Conservation (phyloP, 306 rosid genomes). For the Begonia masoniana region DNA sequence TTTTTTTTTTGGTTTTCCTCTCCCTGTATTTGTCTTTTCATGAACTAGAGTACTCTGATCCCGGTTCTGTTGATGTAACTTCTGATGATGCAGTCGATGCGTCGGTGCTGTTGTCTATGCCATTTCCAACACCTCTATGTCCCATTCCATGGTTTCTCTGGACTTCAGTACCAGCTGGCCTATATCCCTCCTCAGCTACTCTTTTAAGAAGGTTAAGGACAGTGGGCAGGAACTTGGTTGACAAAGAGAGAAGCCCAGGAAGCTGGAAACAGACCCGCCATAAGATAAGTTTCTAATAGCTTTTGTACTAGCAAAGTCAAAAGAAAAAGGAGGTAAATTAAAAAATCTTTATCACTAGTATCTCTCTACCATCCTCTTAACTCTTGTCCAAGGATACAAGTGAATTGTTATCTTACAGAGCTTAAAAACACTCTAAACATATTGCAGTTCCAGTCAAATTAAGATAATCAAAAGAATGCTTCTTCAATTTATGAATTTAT, state of each 20-base stretch:
- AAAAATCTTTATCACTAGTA: too few relatives aligned
- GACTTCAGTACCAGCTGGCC: conserved; percentile 16
- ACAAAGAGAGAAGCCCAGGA: conserved; percentile 54
- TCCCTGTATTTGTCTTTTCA: conserved; percentile 34
- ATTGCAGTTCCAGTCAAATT: too few relatives aligned
- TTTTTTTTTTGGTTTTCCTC: too few relatives aligned
- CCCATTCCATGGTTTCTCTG: conserved; percentile 26
- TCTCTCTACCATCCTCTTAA: too few relatives aligned
- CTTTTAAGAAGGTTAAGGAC: conserved; percentile 64
- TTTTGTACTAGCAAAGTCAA: too few relatives aligned
- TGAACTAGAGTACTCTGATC: conserved; percentile 21
- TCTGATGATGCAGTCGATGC: conserved; percentile 59
- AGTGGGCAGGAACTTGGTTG: conserved; percentile 62
- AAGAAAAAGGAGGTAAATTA: too few relatives aligned
- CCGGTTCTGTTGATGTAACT: conserved; percentile 29
- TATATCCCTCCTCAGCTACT: conserved; percentile 56
- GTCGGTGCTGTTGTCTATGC: conserved; percentile 13
- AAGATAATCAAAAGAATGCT: too few relatives aligned
- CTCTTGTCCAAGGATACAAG: too few relatives aligned
- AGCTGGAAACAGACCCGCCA: conserved; percentile 26
- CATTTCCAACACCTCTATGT: conserved; percentile 23
- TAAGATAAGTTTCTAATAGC: too few relatives aligned
- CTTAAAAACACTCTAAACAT: too few relatives aligned
- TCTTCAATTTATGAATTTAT: too few relatives aligned
- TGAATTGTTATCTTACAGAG: too few relatives aligned